Evolutionary conservation across 1,284 basidiomycete genomes (phyloP).

Genomic region (Cutaneotrichosporon cavernicola): DNA sequence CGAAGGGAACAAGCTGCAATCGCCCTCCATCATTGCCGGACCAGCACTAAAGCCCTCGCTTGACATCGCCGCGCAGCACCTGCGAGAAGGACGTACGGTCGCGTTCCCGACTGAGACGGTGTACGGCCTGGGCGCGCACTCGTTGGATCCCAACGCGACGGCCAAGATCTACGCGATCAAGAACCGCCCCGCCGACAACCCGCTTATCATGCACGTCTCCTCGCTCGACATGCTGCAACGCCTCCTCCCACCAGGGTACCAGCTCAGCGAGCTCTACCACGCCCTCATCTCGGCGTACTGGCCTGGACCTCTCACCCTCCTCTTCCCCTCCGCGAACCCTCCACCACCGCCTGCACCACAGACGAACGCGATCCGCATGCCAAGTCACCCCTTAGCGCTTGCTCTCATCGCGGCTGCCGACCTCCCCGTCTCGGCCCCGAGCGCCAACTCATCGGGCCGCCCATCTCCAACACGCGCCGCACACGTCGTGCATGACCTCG

Average conservation of each 20-base stretch:
- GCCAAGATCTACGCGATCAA: conserved; percentile 83
- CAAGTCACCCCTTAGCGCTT: conserved; percentile 85
- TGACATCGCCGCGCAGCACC: conserved; percentile 38
- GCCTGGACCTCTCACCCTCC: conserved; percentile 90
- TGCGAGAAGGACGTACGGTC: conserved; percentile 56
- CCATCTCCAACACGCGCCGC: conserved; percentile 90
- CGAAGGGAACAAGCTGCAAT: conserved; percentile 34
- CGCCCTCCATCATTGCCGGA: conserved; percentile 34
- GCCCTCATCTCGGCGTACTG: conserved; percentile 80
- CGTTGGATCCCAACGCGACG: conserved; percentile 65
- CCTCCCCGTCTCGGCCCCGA: conserved; percentile 86
- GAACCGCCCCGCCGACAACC: conserved; percentile 91
- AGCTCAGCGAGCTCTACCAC: conserved; percentile 64
- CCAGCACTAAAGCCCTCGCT: conserved; percentile 33
- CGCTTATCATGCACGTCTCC: conserved; percentile 94
- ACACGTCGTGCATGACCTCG: conserved; percentile 80
- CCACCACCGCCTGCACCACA: conserved; percentile 51
- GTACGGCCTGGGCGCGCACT: conserved; percentile 90
- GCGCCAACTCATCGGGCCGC: conserved; percentile 90
- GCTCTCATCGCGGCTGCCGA: conserved; percentile 77
- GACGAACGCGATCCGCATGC: conserved; percentile 92
- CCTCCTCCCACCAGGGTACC: conserved; percentile 66
- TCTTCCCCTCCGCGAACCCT: conserved; percentile 70
- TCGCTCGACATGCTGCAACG: conserved; percentile 74
- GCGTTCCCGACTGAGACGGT: conserved; percentile 98